Evolutionary conservation across 192 early-diverging fungal genomes (phyloP).

Genomic region (Coemansia sp.): DNA sequence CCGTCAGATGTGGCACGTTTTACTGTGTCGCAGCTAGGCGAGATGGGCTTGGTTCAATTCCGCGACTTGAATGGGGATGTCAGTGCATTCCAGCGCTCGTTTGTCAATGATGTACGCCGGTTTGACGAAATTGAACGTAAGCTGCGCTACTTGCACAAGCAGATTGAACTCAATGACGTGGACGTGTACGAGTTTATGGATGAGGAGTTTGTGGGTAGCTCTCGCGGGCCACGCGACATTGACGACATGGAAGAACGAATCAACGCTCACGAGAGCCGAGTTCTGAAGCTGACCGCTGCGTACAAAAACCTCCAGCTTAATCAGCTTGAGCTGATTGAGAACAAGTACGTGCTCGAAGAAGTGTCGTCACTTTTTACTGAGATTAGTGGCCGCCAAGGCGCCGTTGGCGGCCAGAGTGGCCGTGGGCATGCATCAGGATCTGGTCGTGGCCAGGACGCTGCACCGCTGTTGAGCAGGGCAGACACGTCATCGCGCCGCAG

Average conservation of each 20-base stretch:
- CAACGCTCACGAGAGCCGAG: conserved; percentile 75
- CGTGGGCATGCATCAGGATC: background rate
- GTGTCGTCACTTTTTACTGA: conserved; percentile 52
- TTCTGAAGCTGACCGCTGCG: conserved; percentile 82
- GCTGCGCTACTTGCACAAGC: conserved; percentile 82
- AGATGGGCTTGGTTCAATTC: conserved; percentile 92
- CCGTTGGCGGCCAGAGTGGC: conserved; percentile 1
- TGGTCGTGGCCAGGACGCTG: conserved; percentile 29
- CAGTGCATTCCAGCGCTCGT: conserved; percentile 95
- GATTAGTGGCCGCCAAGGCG: conserved; percentile 77
- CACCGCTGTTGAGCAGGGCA: conserved; percentile 60
- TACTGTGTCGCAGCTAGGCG: conserved; percentile 91
- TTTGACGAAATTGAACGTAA: conserved; percentile 97
- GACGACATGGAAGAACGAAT: conserved; percentile 88
- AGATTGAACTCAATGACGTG: conserved; percentile 80
- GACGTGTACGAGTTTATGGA: conserved; percentile 53
- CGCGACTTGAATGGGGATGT: conserved; percentile 92
- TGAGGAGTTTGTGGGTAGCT: conserved; percentile 55
- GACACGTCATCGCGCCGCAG: conserved; percentile 57
- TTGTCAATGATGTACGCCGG: conserved; percentile 91
- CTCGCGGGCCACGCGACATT: conserved; percentile 84
- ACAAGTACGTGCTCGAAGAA: conserved; percentile 86
- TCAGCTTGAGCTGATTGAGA: conserved; percentile 86
- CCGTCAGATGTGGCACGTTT: conserved; percentile 90
- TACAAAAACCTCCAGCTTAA: conserved; percentile 86